Base-by-base conservation (phyloP, 305 asterid species). In the Petunia hybrid region DNA sequence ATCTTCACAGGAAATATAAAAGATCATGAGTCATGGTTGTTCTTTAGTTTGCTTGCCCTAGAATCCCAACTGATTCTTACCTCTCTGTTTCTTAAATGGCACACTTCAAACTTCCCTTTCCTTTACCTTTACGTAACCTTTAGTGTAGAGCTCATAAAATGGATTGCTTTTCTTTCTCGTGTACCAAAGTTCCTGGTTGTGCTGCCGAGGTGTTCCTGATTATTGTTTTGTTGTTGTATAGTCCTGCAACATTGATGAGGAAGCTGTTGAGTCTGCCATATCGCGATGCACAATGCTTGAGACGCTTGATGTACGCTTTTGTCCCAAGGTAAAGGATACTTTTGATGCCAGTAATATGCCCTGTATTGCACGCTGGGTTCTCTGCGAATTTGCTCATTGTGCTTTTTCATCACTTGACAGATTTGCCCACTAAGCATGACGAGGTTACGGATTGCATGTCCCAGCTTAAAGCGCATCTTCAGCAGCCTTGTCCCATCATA, bases 271-370 rank as follows among this genome's bases (percentile, higher is more conserved):
- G 86, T 89, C 89, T 80, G 98, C 98, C 68, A 88, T 94, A 85
- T 82, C 83, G 67, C 88, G 83, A 42, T 95, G 99, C 85, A 83
- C 56, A 80, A 78, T 91, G 96, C 89, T 95, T 80, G 98, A 95
- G 94, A 95, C 99, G 0, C 97, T 95, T 10, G 99, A 95, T 70
- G 98, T 95, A 64, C 99, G 99, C 64, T 91, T 87, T 82, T 95
- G 99, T 82, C 93, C 95, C 1, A 95, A 92, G 97, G 99, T 94
- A 65, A 68, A 73, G 39, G 31, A 35, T 16, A 48, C 38, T 43
- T 65, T 3, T 46, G 62, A 63, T 59, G n/a, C 13, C 2, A 12
- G 31, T 22, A n/a, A 51, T 10, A 48, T 40, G 13, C n/a, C 13
- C 41, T 43, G 3, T 3, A 22, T 42, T 5, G 8, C 3, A 77